phyloP scores from a whole-genome alignment of 2,329 filamentous ascomycete species.

The Aspergillus sp. region DNA sequence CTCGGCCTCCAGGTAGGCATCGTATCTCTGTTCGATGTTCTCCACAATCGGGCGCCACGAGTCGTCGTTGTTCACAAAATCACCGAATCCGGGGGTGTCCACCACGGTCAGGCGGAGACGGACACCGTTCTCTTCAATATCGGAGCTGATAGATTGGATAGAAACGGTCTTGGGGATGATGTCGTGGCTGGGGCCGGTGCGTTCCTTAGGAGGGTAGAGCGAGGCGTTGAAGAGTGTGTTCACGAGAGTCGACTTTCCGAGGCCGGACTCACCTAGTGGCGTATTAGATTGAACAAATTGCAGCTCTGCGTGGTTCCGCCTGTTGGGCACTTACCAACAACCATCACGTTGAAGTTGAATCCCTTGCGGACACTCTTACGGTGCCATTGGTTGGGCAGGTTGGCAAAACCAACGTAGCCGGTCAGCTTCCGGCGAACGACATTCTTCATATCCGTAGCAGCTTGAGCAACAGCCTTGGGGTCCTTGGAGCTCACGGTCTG shows the following conservation, averaged over 20 bases:
- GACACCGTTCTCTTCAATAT: conserved; percentile 98
- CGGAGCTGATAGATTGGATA: conserved; percentile 91
- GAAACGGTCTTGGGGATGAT: conserved; percentile 98
- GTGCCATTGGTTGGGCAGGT: conserved; percentile 99
- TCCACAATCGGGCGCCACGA: conserved; percentile 99
- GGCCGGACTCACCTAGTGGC: conserved; percentile 85
- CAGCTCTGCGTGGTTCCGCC: too few relatives aligned
- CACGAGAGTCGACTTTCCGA: conserved; percentile 98
- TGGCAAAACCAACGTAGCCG: conserved; percentile 97
- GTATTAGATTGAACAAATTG: not conserved
- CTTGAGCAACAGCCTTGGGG: conserved; percentile 58
- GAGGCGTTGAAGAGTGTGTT: conserved; percentile 99
- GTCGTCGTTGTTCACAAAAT: conserved; percentile 99
- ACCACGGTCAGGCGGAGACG: conserved; percentile 95
- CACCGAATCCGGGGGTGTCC: conserved; percentile 95
- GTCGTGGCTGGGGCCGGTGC: conserved; percentile 93
- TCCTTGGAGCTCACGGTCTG: conserved; percentile 67
- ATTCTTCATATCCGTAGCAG: conserved; percentile 76
- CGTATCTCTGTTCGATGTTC: conserved; percentile 99
- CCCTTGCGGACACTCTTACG: conserved; percentile 99
- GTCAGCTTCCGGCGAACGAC: conserved; percentile 98
- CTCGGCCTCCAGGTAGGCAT: conserved; percentile 97
- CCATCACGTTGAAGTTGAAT: conserved; percentile 99
- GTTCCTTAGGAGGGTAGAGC: conserved; percentile 97
- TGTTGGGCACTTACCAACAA: conserved; percentile 75